phyloP scores from a whole-genome alignment of 208 protist genomes.

The Leishmania gerbilli region DNA sequence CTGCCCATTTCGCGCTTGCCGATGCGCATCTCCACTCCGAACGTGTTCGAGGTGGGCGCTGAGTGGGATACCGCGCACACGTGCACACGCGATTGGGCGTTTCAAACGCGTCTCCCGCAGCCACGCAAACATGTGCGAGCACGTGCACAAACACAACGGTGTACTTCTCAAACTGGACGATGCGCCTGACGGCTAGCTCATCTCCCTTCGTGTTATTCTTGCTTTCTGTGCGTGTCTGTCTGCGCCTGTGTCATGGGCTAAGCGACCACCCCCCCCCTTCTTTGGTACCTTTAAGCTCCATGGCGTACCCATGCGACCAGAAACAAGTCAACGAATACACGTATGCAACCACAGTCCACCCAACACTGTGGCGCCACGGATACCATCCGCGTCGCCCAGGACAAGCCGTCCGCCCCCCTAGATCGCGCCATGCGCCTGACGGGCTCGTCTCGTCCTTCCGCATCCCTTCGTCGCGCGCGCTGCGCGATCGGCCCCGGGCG shows the following conservation, averaged over 20 bases:
- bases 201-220: too few species aligned
- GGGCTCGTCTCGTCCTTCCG: neutral
- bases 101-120: neutral
- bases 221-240: too few species aligned
- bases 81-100: neutral
- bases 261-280: too few species aligned
- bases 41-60: neutral
- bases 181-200: too few species aligned
- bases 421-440: neutral
- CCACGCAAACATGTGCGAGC: too few species aligned
- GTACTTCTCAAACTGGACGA: too few species aligned
- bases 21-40: neutral
- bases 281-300: neutral
- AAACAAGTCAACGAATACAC: neutral
- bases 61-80: neutral
- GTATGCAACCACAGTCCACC: neutral
- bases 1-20: neutral
- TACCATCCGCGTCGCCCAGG: neutral
- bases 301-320: neutral
- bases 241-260: too few species aligned
- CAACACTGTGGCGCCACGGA: neutral
- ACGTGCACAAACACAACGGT: neutral
- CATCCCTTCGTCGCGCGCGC: neutral
- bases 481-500: too few species aligned
- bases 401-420: neutral